Base-by-base conservation (phyloP, 257 asterid genomes). In the Nicotiana paniculata region DNA sequence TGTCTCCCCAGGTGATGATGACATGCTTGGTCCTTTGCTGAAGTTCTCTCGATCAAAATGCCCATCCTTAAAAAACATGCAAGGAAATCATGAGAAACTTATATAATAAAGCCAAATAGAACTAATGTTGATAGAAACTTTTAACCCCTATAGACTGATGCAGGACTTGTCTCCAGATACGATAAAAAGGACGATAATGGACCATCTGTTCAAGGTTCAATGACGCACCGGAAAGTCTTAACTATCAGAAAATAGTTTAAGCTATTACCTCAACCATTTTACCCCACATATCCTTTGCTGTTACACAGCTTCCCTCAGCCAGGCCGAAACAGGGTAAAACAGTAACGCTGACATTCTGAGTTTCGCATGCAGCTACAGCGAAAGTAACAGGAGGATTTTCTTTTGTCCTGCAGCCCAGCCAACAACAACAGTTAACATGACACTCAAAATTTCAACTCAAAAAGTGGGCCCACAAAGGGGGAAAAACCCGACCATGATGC, bases 231-330 rank as follows among this genome's bases (percentile, higher is more conserved):
- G 8, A 15, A 74, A 51, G 63, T 26, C 24, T 74, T 8, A 74
- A 26, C 16, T 74, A 51, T 26, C 79, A 51, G 39, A 51, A 51
- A n/a, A 53, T 26, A 63, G 79, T 53, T 55, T 55, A 75, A 72
- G 55, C 80, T 46, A 64, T 83, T 83, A 96, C 99, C 98, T 93
- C 91, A 48, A 21, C 91, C 98, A 96, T 93, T 86, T 89, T 93
- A 83, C 90, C 97, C 99, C 99, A 96, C 92, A 96, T 90, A 83
- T 92, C 95, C 85, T 95, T 96, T 33, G 99, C 99, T 81, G 98
- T 93, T 79, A 96, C 65, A 39, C 88, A 65, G 89, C 98, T 94
- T 82, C 88, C 98, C 85, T 95, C 99, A 10, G 90, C 84, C 84
- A 96, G 89, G 79, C 98, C 98, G 82, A 96, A 96, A 85, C 94